phyloP scores from a whole-genome alignment of 805 yeast genomes.

The Wickerhamiella musiphila region DNA sequence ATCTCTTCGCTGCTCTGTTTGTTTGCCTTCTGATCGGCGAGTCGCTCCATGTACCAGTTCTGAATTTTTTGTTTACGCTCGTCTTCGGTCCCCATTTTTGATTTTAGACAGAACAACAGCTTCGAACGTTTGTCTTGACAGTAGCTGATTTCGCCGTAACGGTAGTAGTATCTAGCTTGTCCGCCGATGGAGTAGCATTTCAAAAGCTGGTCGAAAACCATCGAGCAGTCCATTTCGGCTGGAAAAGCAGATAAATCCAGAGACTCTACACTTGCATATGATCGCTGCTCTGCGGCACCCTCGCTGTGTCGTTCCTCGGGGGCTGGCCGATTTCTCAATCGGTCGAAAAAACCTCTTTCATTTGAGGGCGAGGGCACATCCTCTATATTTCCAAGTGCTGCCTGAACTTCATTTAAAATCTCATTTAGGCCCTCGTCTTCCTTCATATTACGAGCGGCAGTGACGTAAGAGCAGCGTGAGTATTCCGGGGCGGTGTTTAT shows the following conservation, averaged over 20 bases:
- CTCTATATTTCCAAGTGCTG: constrained; percentile 14
- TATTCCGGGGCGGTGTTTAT: too few relatives aligned
- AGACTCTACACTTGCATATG: not conserved
- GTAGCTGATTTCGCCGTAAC: constrained; percentile 61
- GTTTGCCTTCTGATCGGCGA: constrained; percentile 37
- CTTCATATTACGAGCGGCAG: too few relatives aligned
- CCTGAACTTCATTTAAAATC: constrained; percentile 11
- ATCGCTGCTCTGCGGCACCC: not conserved
- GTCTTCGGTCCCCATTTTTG: constrained; percentile 39
- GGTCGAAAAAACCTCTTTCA: not conserved
- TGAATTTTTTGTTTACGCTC: constrained; percentile 36
- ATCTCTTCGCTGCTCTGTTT: constrained; percentile 71
- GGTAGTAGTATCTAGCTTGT: constrained; percentile 64
- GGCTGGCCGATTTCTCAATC: not conserved
- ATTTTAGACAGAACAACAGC: constrained; percentile 61
- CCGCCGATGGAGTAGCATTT: constrained; percentile 86
- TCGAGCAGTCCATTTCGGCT: constrained; percentile 49
- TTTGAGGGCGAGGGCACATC: not conserved
- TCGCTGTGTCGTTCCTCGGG: not conserved
- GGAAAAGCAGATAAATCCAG: constrained; percentile 18
- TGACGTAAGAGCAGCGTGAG: too few relatives aligned
- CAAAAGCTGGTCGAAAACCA: constrained; percentile 74
- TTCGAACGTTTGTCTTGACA: constrained; percentile 58
- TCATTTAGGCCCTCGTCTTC: constrained; percentile 9
- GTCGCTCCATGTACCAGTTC: constrained; percentile 47